Percentiles rank a stretch among this genome's conserved stretches.
Conservation (phyloP, 805 yeast species). For the Scheffersomyces stipitis region DNA sequence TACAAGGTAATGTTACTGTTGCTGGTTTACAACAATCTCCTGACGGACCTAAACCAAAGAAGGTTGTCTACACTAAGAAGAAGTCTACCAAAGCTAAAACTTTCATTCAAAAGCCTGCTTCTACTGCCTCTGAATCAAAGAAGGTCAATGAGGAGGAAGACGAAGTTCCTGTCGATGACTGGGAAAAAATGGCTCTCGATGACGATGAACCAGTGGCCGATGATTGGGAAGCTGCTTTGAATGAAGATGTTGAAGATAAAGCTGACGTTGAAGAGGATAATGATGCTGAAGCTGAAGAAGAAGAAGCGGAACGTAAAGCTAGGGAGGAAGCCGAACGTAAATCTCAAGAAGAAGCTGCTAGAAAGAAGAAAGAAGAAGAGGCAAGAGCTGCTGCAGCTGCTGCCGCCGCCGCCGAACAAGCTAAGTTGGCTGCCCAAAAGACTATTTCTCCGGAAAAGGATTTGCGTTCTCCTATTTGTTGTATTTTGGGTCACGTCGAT, state of each 20-base stretch:
- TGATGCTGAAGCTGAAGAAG: constrained; percentile 22
- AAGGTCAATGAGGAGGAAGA: constrained; percentile 33
- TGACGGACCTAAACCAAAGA: constrained; percentile 52
- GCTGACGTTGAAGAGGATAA: constrained; percentile 26
- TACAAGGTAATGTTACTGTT: constrained; percentile 70
- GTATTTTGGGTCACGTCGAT: constrained; percentile 99
- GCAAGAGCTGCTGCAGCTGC: constrained; percentile 18
- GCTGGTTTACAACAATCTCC: constrained; percentile 59
- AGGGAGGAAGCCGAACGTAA: constrained; percentile 29
- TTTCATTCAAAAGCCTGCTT: constrained; percentile 27
- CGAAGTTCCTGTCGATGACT: constrained; percentile 73
- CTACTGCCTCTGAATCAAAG: constrained; percentile 12
- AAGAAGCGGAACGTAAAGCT: constrained; percentile 19
- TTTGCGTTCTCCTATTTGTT: constrained; percentile 97
- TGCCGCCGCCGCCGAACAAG: constrained; percentile 6
- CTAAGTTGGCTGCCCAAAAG: constrained; percentile 10
- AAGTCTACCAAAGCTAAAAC: constrained; percentile 53
- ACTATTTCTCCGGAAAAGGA: constrained; percentile 41
- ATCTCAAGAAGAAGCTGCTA: constrained; percentile 25
- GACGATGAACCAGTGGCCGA: constrained; percentile 57
- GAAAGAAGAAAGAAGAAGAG: constrained; percentile 29
- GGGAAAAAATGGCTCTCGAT: constrained; percentile 74
- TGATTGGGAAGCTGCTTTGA: constrained; percentile 50
- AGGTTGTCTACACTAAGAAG: constrained; percentile 69
- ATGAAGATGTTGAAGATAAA: constrained; percentile 29